Base-by-base conservation (phyloP, 2,329 filamentous ascomycete species). In the Aspergillus calidoustus region DNA sequence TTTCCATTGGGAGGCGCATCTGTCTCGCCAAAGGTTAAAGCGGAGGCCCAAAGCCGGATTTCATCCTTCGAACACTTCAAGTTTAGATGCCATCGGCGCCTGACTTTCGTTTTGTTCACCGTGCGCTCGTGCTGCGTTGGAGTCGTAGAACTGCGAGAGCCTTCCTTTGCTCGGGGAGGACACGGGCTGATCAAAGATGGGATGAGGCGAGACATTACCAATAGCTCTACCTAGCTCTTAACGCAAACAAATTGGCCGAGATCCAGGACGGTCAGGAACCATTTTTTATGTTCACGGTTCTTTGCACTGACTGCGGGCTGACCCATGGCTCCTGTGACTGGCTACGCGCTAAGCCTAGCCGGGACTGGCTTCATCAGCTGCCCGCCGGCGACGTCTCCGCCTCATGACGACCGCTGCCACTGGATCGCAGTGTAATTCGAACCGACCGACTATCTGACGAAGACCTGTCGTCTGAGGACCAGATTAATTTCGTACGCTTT, bases 251-350 rank as follows among this genome's bases (percentile, higher is more conserved):
- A 31, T 46, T 57, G n/a, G 25, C 55, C 34, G 34, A 23, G 38
- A 58, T n/a, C 23, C 49, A 54, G 19, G 49, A 28, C 7, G 47
- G 28, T 48, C 28, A 59, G 57, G 43, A 28, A 54, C 49, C 30
- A 23, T 19, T 44, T 50, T 46, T 53, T 19, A 19, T 48, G 15
- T 17, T 15, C 49, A 48, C 44, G 53, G 15, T 50, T 60, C 30
- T 34, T 60, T 49, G 57, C 22, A 60, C 34, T 41, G 34, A 41
- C 34, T 41, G 34, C 9, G 34, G 34, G 34, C 34, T 41, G 13
- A 41, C 34, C 34, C 34, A 41, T 41, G 34, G 15, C 34, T 60
- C 73, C 72, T 72, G 72, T 76, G 74, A 75, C 69, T 68, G 59
- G 25, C 46, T 54, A 34, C 53, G 28, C 28, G 66, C 74, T 75